Evolutionary conservation across 768 basidiomycete genomes (phyloP), one percentile per base, ranked within the genome.

Genomic region (Coprinellus aureogranulatus): DNA sequence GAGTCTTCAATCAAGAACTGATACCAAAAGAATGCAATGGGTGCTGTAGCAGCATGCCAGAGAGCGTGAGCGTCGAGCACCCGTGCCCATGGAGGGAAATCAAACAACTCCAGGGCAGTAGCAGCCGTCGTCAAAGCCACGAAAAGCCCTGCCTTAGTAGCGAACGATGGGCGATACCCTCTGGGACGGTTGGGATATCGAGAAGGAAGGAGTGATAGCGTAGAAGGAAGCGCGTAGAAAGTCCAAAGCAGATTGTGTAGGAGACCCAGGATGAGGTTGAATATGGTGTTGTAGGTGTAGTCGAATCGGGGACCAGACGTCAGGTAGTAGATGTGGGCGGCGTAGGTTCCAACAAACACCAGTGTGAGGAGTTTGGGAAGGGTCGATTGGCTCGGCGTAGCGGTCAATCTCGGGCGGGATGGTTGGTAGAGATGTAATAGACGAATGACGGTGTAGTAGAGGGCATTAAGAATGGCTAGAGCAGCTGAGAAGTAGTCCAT

Each of bases 401-500:
- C 60, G 23, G 68, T 42, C 9, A 65, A 55, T 55, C 72, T 68
- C 54, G 65, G 58, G 65, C 63, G 63, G 22, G 68, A 63, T 18
- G 52, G 46, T n/a, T 84, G 74, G 65, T 93, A 93, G 51, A 94
- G 73, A 63, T 89, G 86, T 65, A 88, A 88, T 18, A 90, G 69
- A 3, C 96, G 90, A 47, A 94, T 75, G 63, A 86, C 77, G 25
- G 89, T 83, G 69, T 83, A 85, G 70, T 91, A 94, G 3, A 98
- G 76, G 2, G 89, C 88, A 62, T 83, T 90, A 25, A 94, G 68
- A 61, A 97, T 94, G 12, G 89, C 86, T 9, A 89, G 72, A 0
- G 89, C 94, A 4, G 97, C 97, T 2, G 92, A 92, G 70, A 98
- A 97, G 70, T 99, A 99, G 67, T 98, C 97, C 67, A 95, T 57